Evolutionary conservation across 495 filamentous ascomycete species (phyloP).

Genomic region (Chaetomium tenue): DNA sequence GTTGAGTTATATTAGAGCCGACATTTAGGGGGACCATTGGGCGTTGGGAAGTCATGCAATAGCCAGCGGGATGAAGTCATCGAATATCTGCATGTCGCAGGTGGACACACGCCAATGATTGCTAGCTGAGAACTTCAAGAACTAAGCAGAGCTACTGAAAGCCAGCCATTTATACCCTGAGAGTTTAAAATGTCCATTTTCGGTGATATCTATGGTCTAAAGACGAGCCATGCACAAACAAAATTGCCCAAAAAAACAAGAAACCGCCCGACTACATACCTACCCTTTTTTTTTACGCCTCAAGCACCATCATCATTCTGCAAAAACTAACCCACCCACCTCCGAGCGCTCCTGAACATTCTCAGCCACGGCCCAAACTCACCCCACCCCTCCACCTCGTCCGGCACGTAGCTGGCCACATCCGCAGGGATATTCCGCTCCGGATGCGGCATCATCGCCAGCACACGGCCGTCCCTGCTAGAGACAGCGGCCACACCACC

Average conservation of each 20-base stretch:
- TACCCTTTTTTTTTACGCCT: slow-evolving; percentile 9
- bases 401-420: slow-evolving; percentile 73
- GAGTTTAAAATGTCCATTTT: too few species aligned
- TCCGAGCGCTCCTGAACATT: slow-evolving; percentile 74
- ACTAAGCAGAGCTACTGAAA: too few species aligned
- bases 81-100: too few species aligned
- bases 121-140: too few species aligned
- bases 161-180: too few species aligned
- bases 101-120: too few species aligned
- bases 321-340: slow-evolving; percentile 69
- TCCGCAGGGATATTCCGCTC: slow-evolving; percentile 87
- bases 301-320: not conserved
- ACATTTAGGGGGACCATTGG: too few species aligned
- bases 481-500: slow-evolving; percentile 81
- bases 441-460: slow-evolving; percentile 96
- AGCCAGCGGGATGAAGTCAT: too few species aligned
- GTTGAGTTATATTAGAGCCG: too few species aligned
- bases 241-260: not conserved
- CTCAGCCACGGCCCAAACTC: slow-evolving; percentile 87
- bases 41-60: too few species aligned
- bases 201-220: too few species aligned
- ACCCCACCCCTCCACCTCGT: slow-evolving; percentile 67
- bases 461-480: slow-evolving; percentile 75
- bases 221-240: too few species aligned
- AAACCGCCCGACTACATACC: not conserved